Base-by-base conservation (phyloP, 179 eudicot genomes). In the Silene coronaria region DNA sequence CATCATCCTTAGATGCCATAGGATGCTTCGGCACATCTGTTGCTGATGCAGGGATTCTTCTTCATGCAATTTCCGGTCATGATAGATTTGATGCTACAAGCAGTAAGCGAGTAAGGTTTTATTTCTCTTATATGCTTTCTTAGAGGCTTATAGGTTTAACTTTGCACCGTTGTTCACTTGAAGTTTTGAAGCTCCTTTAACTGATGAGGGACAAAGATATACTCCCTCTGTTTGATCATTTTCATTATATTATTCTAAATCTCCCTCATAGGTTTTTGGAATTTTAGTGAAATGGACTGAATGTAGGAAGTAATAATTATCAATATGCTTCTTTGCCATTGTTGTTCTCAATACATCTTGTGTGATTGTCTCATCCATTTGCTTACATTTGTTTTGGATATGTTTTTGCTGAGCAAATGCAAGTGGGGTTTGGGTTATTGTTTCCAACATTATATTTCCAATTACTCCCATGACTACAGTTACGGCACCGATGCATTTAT, bases 11-110 rank as follows among this genome's bases (percentile, higher is more conserved):
- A 74, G 99, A 95, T 90, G 97, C 88, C 34, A 86, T 92, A 64
- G 99, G 99, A 60, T 95, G 99, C 86, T 92, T 95, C 78, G 97
- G 96, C 77, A 86, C 99, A 38, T 89, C 99, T n/a, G 99, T 92
- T 82, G 94, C 91, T 73, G 99, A 95, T 83, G 85, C 99, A 0
- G 99, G 96, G 46, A 89, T 89, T 76, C 91, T 94, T 79, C 94
- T 94, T 73, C 82, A 82, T 71, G 85, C 89, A 23, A 86, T 95
- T 81, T 85, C 96, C 34, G 99, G 99, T 68, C 94, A 88, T 85
- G 99, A 95, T 83, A 87, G 79, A 82, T 86, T 82, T 80, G 99
- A 95, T 82, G 90, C 97, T 83, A 95, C 99, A 21, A 87, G 96
- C 85, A 92, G 91, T 78, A 87, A 80, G 72, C 88, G 70, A 75